These are phyloP conservation scores for Aspergillus brunneoviolaceus DNA, from an alignment of 2,329 filamentous ascomycete species.

Conservation along the genomic window DNA sequence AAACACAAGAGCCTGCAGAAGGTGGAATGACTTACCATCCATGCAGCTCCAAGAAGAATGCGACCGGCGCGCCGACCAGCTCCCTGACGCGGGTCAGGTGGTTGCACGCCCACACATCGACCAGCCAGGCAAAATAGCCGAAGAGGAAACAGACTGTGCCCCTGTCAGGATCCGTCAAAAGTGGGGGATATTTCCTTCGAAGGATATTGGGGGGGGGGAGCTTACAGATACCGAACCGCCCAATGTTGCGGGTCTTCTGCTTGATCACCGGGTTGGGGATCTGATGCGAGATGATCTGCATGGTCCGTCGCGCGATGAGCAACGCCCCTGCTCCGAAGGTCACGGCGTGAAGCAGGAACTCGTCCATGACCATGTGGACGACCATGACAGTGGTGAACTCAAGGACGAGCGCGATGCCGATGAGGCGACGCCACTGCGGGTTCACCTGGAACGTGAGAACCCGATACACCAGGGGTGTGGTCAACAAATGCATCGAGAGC, in stretches of 20 bases:
- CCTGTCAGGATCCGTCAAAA: not conserved
- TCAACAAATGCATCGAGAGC: conserved; percentile 45
- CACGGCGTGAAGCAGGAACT: conserved; percentile 43
- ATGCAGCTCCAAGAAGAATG: conserved; percentile 44
- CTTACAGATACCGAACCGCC: conserved; percentile 28
- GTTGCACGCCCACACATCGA: conserved; percentile 40
- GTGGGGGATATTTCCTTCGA: not conserved
- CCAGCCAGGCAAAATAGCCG: conserved; percentile 43
- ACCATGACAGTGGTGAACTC: conserved; percentile 39
- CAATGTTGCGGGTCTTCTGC: conserved; percentile 20
- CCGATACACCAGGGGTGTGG: conserved; percentile 44
- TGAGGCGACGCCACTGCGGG: conserved; percentile 23
- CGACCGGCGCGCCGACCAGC: conserved; percentile 36
- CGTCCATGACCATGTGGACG: conserved; percentile 46
- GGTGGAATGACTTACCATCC: conserved; percentile 37
- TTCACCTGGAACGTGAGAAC: conserved; percentile 37
- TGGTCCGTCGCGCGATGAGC: conserved; percentile 33
- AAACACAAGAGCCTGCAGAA: not conserved
- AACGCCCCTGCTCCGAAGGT: conserved; percentile 38
- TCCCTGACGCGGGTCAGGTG: conserved; percentile 28
- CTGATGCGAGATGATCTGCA: conserved; percentile 34
- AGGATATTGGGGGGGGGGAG: not conserved
- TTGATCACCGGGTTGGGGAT: conserved; percentile 28
- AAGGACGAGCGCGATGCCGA: conserved; percentile 21
- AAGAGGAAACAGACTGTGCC: conserved; percentile 35